Evolutionary conservation across 2,329 filamentous ascomycete genomes (phyloP).

Genomic region (Camillea tinctor): DNA sequence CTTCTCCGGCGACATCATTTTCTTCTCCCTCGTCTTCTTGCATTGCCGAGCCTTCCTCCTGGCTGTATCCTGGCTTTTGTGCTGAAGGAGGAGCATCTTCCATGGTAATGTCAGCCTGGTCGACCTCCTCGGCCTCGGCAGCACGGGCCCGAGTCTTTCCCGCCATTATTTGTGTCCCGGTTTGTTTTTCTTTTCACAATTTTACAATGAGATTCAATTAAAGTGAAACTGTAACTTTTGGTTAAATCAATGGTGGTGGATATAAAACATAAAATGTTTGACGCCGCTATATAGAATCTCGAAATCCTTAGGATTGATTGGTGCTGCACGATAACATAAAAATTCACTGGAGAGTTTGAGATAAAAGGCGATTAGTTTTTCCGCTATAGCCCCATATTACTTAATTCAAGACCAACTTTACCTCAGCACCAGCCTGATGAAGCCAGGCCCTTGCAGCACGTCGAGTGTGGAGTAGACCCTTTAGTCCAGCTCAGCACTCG

Average conservation of each 20-base stretch:
- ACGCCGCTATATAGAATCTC: not conserved
- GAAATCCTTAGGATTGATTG: not conserved
- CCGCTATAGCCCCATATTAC: too few species aligned
- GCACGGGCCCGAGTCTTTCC: constrained; percentile 20
- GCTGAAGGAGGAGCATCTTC: constrained; percentile 32
- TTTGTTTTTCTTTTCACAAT: not conserved
- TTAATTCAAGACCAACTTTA: too few species aligned
- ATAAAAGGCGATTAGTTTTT: not conserved
- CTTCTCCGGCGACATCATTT: not conserved
- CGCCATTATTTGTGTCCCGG: too few species aligned
- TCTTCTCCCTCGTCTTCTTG: constrained; percentile 32
- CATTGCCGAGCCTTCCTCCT: constrained; percentile 36
- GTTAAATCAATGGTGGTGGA: not conserved
- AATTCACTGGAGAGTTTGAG: not conserved
- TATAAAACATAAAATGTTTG: not conserved
- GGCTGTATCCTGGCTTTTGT: constrained; percentile 44
- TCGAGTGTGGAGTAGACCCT: too few species aligned
- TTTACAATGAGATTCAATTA: not conserved
- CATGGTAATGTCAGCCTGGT: constrained; percentile 27
- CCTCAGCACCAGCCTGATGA: too few species aligned
- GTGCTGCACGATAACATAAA: too few species aligned
- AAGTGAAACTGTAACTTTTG: not conserved
- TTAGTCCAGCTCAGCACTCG: too few species aligned
- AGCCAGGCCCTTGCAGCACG: too few species aligned
- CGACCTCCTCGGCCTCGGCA: constrained; percentile 18